These are phyloP conservation scores for Fraxinus xanthoxyloides DNA, from an alignment of 305 asterid species.

Conservation along the genomic window DNA sequence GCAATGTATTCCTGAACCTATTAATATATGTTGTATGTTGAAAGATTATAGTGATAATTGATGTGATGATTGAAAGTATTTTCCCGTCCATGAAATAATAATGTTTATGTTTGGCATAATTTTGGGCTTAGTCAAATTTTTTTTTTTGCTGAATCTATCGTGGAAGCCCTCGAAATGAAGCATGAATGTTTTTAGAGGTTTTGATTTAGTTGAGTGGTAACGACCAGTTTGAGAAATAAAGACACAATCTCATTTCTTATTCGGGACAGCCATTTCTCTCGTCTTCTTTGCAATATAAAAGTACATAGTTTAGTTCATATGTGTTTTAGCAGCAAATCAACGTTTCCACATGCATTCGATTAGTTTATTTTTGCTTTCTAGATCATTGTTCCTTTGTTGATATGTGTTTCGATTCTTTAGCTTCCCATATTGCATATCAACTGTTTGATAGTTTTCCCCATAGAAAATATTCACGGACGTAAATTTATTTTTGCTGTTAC, in stretches of 20 bases:
- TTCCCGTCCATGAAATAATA: background rate
- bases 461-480: background rate
- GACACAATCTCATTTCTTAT: background rate
- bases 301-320: background rate
- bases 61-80: background rate
- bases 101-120: background rate
- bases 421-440: constrained; percentile 12
- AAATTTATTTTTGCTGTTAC: background rate
- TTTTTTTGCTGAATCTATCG: background rate
- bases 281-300: background rate
- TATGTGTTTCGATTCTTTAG: background rate
- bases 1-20: too few relatives aligned
- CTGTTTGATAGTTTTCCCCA: constrained; percentile 20
- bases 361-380: background rate
- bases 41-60: too few relatives aligned
- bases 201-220: background rate
- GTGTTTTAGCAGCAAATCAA: background rate
- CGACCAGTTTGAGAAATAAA: background rate
- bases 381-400: background rate
- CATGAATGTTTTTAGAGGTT: background rate
- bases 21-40: too few relatives aligned
- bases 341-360: background rate
- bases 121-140: background rate
- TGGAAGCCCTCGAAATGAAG: background rate
- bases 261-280: background rate